Evolutionary conservation across 2,329 filamentous ascomycete species (phyloP).

Genomic region (Scedosporium minutisporum): DNA sequence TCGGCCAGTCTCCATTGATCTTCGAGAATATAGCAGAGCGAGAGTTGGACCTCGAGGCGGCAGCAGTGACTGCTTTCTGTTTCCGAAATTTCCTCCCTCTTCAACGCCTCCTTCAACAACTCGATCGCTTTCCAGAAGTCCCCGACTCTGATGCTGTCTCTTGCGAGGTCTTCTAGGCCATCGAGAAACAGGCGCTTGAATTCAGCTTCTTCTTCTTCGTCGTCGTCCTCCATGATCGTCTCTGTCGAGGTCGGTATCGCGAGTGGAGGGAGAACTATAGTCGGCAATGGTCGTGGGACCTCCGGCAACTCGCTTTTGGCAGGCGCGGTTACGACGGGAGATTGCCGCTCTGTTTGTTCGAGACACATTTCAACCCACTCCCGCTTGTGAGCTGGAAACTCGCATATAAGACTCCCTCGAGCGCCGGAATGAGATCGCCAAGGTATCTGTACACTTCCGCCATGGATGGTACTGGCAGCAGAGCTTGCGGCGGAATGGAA

Average conservation of each 20-base stretch:
- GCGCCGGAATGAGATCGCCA: conserved; percentile 5
- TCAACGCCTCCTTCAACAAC: conserved; percentile 14
- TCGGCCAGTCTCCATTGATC: conserved; percentile 14
- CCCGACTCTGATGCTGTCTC: conserved; percentile 13
- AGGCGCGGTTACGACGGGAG: background rate
- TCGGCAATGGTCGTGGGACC: background rate
- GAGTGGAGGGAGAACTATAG: background rate
- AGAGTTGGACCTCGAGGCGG: conserved; percentile 13
- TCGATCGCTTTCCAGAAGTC: conserved; percentile 15
- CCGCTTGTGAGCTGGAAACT: conserved; percentile 11
- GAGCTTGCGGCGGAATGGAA: conserved; percentile 17
- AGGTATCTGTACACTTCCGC: background rate
- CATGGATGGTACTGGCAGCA: conserved; percentile 11
- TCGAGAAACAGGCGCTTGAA: conserved; percentile 12
- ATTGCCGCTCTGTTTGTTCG: background rate
- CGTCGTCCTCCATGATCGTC: background rate
- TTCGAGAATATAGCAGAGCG: conserved; percentile 15
- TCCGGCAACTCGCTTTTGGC: too few species aligned
- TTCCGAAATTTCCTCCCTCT: conserved; percentile 3
- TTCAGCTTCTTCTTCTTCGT: conserved; percentile 9
- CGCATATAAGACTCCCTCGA: conserved; percentile 8
- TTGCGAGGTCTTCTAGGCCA: conserved; percentile 15
- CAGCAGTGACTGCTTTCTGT: conserved; percentile 1
- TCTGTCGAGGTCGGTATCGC: background rate
- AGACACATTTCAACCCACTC: conserved; percentile 12